These are phyloP conservation scores for Hippophae tibetana DNA, from an alignment of 306 rosid species.

Conservation along the genomic window DNA sequence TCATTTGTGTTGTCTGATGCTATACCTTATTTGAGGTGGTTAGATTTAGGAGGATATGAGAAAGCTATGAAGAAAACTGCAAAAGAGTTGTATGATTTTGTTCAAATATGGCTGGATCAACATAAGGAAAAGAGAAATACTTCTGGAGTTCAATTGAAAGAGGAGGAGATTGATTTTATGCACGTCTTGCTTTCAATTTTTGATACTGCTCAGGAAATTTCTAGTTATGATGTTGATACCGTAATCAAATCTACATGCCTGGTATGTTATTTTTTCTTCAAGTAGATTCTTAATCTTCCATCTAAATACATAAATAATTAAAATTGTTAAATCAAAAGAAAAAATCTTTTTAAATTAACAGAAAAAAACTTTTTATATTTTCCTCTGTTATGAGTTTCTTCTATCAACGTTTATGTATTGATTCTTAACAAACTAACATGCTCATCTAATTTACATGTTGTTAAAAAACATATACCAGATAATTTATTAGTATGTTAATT, in stretches of 20 bases:
- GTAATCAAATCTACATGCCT: constrained; percentile 1
- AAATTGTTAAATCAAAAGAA: no score
- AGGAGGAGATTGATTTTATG: constrained; percentile 17
- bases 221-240: background rate
- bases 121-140: constrained; percentile 9
- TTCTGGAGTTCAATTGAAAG: background rate
- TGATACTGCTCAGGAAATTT: no score
- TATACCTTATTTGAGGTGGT: constrained; percentile 19
- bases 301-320: no score
- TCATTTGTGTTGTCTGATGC: constrained; percentile 14
- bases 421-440: no score
- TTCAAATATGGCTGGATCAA: constrained; percentile 15
- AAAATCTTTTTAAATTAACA: no score
- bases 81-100: constrained; percentile 2
- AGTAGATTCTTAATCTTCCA: no score
- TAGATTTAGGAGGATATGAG: constrained; percentile 29
- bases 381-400: no score
- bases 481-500: no score
- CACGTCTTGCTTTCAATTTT: constrained; percentile 14
- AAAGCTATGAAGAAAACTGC: constrained; percentile 19
- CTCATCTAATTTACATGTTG: no score
- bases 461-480: no score
- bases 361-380: no score
- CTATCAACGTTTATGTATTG: no score
- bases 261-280: background rate